These are phyloP conservation scores for Geum urbanum DNA, from an alignment of 306 rosid species.

Conservation along the genomic window DNA sequence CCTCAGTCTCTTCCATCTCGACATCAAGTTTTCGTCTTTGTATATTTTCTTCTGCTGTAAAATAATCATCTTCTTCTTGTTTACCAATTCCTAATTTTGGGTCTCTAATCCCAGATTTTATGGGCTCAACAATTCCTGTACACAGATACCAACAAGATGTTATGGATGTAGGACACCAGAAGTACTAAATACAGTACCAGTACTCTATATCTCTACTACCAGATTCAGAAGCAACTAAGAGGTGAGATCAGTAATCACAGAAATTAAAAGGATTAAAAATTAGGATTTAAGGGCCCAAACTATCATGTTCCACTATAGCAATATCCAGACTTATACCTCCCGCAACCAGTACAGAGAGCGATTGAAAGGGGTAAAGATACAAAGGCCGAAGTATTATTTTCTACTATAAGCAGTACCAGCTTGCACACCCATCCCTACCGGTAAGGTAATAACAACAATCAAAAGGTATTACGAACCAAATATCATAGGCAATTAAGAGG, in stretches of 20 bases:
- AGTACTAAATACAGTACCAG: not conserved
- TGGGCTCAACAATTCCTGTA: slow-evolving; percentile 83
- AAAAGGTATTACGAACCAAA: not conserved
- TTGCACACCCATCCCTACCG: not conserved
- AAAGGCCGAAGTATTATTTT: not conserved
- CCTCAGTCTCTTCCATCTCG: slow-evolving; percentile 91
- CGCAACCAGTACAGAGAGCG: not conserved
- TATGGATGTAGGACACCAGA: not conserved
- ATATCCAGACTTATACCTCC: not conserved
- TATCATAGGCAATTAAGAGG: too few species aligned
- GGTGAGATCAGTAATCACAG: not conserved
- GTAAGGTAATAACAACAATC: not conserved
- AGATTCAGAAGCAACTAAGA: slow-evolving; percentile 1
- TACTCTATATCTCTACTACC: not conserved
- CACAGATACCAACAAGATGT: not conserved
- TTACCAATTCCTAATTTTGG: slow-evolving; percentile 85
- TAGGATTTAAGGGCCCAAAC: not conserved
- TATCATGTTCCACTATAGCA: not conserved
- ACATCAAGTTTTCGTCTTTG: slow-evolving; percentile 80
- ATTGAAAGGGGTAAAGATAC: not conserved
- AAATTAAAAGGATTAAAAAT: not conserved
- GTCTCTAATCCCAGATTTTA: slow-evolving; percentile 94
- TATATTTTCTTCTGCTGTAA: slow-evolving; percentile 95
- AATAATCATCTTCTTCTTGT: slow-evolving; percentile 92
- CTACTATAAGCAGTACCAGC: too few species aligned